phyloP scores from a whole-genome alignment of 306 rosid genomes.

The Abrus precatorius region DNA sequence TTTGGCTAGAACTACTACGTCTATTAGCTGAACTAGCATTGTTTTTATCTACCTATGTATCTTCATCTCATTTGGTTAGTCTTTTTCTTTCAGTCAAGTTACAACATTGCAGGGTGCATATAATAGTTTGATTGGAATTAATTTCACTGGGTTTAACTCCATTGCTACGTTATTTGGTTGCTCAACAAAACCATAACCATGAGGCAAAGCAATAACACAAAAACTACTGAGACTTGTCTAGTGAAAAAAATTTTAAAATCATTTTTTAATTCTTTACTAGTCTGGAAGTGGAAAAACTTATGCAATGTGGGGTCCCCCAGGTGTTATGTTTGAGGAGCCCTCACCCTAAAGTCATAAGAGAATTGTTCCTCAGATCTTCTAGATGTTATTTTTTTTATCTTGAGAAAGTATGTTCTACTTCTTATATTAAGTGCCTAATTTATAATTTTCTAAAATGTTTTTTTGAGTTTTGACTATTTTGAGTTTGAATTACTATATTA shows the following conservation, averaged over 20 bases:
- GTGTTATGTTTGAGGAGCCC: slow-evolving; percentile 91
- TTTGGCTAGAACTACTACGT: too few relatives aligned
- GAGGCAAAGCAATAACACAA: slow-evolving; percentile 52
- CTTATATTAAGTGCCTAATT: slow-evolving; percentile 12
- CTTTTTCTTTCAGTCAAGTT: too few relatives aligned
- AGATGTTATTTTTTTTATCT: slow-evolving; percentile 83
- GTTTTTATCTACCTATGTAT: too few relatives aligned
- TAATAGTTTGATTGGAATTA: too few relatives aligned
- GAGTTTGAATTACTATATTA: slow-evolving; percentile 47
- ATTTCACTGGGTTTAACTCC: not conserved
- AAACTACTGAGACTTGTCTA: slow-evolving; percentile 48
- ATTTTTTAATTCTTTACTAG: slow-evolving; percentile 44
- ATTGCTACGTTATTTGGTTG: not conserved
- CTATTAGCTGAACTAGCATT: too few relatives aligned
- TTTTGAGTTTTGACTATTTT: slow-evolving; percentile 43
- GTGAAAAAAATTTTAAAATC: not conserved
- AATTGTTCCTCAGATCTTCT: slow-evolving; percentile 88
- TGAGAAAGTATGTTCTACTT: slow-evolving; percentile 66
- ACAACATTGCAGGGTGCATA: too few relatives aligned
- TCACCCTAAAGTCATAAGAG: slow-evolving; percentile 73
- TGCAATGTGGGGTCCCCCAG: slow-evolving; percentile 98
- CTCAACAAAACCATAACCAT: slow-evolving; percentile 40
- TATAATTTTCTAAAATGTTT: not conserved
- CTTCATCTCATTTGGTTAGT: too few relatives aligned
- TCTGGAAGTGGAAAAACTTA: slow-evolving; percentile 95